Conservation (phyloP, 257 asterid species). For the Plantago ovata region DNA sequence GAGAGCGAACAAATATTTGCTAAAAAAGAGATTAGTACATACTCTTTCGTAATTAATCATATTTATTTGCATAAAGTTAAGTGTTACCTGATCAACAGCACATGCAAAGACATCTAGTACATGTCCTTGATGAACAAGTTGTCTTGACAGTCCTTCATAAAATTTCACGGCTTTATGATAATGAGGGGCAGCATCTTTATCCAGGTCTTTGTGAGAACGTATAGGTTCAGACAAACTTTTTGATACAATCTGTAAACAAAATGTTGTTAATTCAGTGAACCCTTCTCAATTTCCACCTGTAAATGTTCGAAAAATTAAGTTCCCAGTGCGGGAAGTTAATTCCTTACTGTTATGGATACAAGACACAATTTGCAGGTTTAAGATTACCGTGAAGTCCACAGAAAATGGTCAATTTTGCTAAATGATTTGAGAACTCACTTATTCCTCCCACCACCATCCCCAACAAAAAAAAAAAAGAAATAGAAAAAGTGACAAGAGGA, state of each 20-base stretch:
- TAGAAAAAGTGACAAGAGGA: too few relatives aligned
- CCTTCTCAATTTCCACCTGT: constrained; percentile 5
- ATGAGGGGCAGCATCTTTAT: constrained; percentile 90
- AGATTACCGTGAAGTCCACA: neutral
- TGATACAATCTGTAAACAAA: constrained; percentile 72
- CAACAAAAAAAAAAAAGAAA: constrained; percentile 1
- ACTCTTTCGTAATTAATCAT: neutral
- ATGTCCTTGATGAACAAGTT: constrained; percentile 96
- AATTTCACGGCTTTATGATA: constrained; percentile 88
- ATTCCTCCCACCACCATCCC: neutral
- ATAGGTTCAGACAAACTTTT: constrained; percentile 83
- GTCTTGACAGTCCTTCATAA: constrained; percentile 84
- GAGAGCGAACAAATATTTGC: constrained; percentile 2
- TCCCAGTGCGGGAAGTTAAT: neutral
- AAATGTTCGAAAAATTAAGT: neutral
- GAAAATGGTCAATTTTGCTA: too few relatives aligned
- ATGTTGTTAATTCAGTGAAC: constrained; percentile 19
- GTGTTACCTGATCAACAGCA: constrained; percentile 92
- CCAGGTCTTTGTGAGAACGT: constrained; percentile 97
- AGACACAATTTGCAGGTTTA: constrained; percentile 8
- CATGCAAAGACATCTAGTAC: constrained; percentile 92
- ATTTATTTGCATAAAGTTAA: constrained; percentile 8
- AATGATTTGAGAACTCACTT: neutral
- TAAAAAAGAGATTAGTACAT: constrained; percentile 9
- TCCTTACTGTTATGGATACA: constrained; percentile 14